These are phyloP conservation scores for Penstemon eatonii DNA, from an alignment of 257 asterid genomes.

Conservation along the genomic window DNA sequence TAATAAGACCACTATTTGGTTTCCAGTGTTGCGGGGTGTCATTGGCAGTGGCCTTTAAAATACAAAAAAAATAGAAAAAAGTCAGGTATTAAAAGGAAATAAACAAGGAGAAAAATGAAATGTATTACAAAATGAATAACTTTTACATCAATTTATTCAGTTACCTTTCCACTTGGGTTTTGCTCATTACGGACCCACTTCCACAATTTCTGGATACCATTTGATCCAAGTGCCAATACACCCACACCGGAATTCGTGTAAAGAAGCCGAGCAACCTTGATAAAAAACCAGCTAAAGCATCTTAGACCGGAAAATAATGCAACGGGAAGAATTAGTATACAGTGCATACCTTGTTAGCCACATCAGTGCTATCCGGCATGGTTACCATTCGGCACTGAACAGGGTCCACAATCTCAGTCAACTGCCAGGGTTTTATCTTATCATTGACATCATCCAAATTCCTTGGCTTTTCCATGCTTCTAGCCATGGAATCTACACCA, in stretches of 20 bases:
- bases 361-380: constrained; percentile 86
- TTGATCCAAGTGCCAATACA: constrained; percentile 83
- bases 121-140: no score
- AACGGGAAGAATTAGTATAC: background rate
- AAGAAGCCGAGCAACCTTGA: constrained; percentile 92
- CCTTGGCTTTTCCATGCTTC: constrained; percentile 89
- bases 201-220: constrained; percentile 91
- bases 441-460: constrained; percentile 67
- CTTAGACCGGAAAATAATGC: constrained; percentile 15
- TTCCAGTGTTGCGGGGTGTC: constrained; percentile 72
- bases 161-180: constrained; percentile 88
- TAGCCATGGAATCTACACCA: constrained; percentile 74
- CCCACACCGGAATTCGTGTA: constrained; percentile 94
- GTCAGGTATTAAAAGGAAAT: constrained; percentile 25
- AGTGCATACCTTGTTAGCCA: constrained; percentile 61
- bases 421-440: constrained; percentile 79
- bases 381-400: constrained; percentile 79
- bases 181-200: constrained; percentile 89
- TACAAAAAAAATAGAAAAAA: constrained; percentile 3
- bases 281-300: constrained; percentile 26
- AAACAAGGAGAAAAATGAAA: background rate
- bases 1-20: constrained; percentile 76
- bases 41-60: constrained; percentile 66
- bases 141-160: background rate
- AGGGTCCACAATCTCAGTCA: constrained; percentile 84